Evolutionary conservation across 106 monocot species (phyloP), one percentile per base, ranked within the genome.

Genomic region (Acorus calamus): DNA sequence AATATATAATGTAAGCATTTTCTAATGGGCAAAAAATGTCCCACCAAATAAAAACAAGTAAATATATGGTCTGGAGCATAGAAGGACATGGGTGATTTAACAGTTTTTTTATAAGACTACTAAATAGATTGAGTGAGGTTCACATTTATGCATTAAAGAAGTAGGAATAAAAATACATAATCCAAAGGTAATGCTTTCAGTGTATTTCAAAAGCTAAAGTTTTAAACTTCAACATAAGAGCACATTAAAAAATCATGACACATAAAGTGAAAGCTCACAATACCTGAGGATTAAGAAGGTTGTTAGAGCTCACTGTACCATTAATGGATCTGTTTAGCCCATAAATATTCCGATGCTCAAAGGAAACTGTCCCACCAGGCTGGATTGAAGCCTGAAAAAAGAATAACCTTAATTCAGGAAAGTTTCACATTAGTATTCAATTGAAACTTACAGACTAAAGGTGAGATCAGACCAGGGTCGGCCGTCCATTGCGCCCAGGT

Each of bases 221-320:
- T 58, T 11, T 5, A 11, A 58, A 7, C 13, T 58, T 10, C 57
- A 59, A 14, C 41, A 59, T 59, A 59, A 41, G 3, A 3, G 43
- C 11, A 11, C 43, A 59, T 3, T 14, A 14, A 42, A 58, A 58
- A 58, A 58, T 28, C 0, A 28, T 28, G 28, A n/a, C n/a, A n/a
- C n/a, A n/a, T n/a, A n/a, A n/a, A n/a, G n/a, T n/a, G n/a, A n/a
- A 28, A 55, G 47, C 0, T 3, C 56, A 42, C 9, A 49, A 63
- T 48, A 94, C 96, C 87, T 88, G 92, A 67, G 91, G 91, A 69
- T 92, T 88, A 11, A 98, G 75, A 60, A 92, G 91, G 71, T 92
- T 98, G 81, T 88, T 88, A 46, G 98, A 98, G 58, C 85, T 88
- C 50, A 98, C 81, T 28, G 92, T 85, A n/a, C 92, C 98, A 60